Evolutionary conservation across 805 yeast genomes (phyloP), one percentile per base, ranked within the genome.

Genomic region (Priceomyces carsonii): DNA sequence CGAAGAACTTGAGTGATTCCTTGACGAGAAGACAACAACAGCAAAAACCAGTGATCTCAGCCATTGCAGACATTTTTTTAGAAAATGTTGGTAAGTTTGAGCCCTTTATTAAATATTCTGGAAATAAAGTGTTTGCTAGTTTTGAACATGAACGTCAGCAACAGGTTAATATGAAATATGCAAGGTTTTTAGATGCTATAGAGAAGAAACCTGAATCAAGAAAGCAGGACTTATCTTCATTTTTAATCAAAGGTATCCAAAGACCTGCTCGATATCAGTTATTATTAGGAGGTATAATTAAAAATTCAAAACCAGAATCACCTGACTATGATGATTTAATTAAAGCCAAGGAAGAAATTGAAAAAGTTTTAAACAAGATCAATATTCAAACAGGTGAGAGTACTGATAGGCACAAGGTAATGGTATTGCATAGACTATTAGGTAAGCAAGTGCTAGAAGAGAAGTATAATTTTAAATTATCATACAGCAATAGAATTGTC

Each of bases 221-320:
- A 51, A 86, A 89, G 62, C 79, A 91, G 40, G 97, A 95, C 61
- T 80, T 93, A 35, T 85, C 91, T 17, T 93, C 98, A 0, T 93
- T 89, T 53, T 71, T 93, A 44, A 87, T 96, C 5, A 95, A 91
- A 53, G 97, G 98, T 33, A 90, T 95, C 2, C 89, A 96, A 10
- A 77, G 99, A 57, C 89, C 96, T 20, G 98, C 97, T 7, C 73
- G 98, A 47, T 93, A 93, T 62, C 96, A 95, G 45, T 66, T 93
- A 32, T 70, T 93, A 38, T 70, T 91, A 15, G 82, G 78, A 38
- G 93, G 91, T 31, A 85, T 93, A 22, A 69, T 87, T 45, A 91
- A 93, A 57, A 77, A 80, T 44, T 89, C 98, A 0, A 77, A 73
- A 35, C 82, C 82, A n/a, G 85, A 79, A 17, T 73, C 80, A 6